Percentiles rank a stretch among this genome's conserved stretches.
phyloP scores from a whole-genome alignment of 495 filamentous ascomycete species.

The Hypoxylon perforatum region DNA sequence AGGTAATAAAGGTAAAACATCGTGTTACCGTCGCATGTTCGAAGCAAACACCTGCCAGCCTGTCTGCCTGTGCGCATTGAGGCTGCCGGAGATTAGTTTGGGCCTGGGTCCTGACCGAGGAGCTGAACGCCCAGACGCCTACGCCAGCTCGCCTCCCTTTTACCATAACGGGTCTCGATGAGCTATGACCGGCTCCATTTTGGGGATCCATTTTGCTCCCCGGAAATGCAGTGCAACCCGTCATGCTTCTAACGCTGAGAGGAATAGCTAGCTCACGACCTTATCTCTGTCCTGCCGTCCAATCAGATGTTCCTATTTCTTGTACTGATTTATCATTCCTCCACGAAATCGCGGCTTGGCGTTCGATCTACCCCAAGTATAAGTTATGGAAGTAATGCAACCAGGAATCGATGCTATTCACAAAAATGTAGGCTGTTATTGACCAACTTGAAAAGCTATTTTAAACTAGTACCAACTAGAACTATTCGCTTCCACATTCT shows the following conservation, averaged over 20 bases:
- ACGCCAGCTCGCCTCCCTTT: conserved; percentile 11
- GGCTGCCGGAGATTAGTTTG: conserved; percentile 33
- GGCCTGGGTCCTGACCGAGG: conserved; percentile 10
- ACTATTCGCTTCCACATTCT: too few species aligned
- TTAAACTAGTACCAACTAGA: too few species aligned
- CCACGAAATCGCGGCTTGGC: conserved; percentile 41
- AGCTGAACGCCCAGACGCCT: conserved; percentile 8
- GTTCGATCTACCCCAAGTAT: background rate
- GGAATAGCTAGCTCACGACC: conserved; percentile 20
- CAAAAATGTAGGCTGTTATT: too few species aligned
- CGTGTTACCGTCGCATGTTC: conserved; percentile 31
- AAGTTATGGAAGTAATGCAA: too few species aligned
- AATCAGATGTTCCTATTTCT: conserved; percentile 19
- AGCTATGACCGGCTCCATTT: too few species aligned
- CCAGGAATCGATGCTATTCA: too few species aligned
- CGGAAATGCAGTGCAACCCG: conserved; percentile 30
- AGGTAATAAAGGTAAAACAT: background rate
- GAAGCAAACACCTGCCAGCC: too few species aligned
- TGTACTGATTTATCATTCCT: conserved; percentile 39
- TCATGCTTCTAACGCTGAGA: conserved; percentile 1
- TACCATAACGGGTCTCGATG: conserved; percentile 16
- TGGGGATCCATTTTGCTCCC: conserved; percentile 23
- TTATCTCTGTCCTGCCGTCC: conserved; percentile 32
- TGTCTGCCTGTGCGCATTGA: background rate
- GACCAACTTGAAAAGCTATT: too few species aligned